phyloP scores from a whole-genome alignment of 139 green algal genomes.

The Ettlia oleoabundans region DNA sequence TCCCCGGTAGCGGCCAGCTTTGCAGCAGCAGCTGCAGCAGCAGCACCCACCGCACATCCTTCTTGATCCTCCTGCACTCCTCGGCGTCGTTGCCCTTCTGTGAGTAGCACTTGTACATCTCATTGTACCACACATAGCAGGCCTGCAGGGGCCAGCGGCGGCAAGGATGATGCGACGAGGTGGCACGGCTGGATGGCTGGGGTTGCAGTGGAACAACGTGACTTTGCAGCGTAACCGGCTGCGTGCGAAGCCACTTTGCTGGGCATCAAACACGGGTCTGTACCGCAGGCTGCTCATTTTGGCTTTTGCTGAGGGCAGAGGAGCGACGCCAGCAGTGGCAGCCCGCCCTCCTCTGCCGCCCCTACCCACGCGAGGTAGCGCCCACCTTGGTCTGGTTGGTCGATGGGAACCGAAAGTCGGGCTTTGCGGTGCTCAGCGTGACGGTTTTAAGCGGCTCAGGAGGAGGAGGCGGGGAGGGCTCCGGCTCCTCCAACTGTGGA shows the following conservation, averaged over 20 bases:
- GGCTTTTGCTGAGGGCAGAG: too few species aligned
- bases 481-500: not conserved
- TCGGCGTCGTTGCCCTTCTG: slow-evolving; percentile 31
- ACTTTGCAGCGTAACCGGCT: too few species aligned
- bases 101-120: slow-evolving; percentile 32
- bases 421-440: slow-evolving; percentile 19
- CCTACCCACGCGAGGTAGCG: too few species aligned
- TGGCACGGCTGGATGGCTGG: not conserved
- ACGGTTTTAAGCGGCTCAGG: slow-evolving; percentile 3
- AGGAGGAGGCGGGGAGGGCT: not conserved
- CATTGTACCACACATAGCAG: slow-evolving; percentile 40
- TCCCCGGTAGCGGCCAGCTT: not conserved
- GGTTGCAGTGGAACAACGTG: not conserved
- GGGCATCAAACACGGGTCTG: too few species aligned
- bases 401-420: slow-evolving; percentile 17
- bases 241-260: too few species aligned
- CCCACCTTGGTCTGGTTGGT: slow-evolving; percentile 37
- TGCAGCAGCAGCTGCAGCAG: not conserved
- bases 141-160: not conserved
- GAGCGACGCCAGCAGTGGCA: too few species aligned
- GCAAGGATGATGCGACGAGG: not conserved
- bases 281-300: too few species aligned
- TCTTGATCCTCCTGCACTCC: slow-evolving; percentile 5
- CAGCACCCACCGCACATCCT: slow-evolving; percentile 28
- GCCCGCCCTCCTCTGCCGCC: too few species aligned